Conservation (phyloP, 1,284 basidiomycete genomes). For the Boletus semigastroideus region DNA sequence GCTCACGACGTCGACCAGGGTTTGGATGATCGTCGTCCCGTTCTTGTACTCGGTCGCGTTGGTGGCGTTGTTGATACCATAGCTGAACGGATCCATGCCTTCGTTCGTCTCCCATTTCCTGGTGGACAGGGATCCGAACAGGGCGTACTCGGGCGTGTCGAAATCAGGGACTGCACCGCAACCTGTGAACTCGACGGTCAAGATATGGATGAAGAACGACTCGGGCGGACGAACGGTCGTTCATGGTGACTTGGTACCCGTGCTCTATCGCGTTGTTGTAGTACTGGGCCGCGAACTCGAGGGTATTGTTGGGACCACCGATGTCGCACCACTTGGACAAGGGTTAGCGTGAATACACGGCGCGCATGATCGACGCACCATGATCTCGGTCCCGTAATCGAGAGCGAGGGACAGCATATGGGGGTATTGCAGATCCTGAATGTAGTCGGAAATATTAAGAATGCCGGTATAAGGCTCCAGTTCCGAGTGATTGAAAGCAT, state of each 20-base stretch:
- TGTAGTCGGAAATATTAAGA: conserved; percentile 48
- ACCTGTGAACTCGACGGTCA: conserved; percentile 26
- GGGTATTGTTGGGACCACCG: conserved; percentile 51
- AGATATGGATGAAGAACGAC: not conserved
- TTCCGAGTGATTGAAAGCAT: conserved; percentile 48
- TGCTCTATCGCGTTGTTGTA: conserved; percentile 48
- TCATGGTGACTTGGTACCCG: conserved; percentile 55
- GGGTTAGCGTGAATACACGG: not conserved
- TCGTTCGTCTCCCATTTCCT: conserved; percentile 58
- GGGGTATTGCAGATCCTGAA: conserved; percentile 52
- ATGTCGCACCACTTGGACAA: conserved; percentile 53
- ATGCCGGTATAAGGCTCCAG: conserved; percentile 56
- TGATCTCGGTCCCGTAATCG: conserved; percentile 54
- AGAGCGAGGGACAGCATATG: conserved; percentile 56
- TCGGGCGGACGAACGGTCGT: conserved; percentile 44
- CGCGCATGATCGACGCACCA: conserved; percentile 37
- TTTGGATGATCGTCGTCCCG: conserved; percentile 48
- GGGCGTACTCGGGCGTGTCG: conserved; percentile 58
- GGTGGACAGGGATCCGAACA: conserved; percentile 49
- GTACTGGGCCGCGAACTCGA: conserved; percentile 50
- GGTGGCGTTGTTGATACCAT: conserved; percentile 45
- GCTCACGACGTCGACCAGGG: conserved; percentile 53
- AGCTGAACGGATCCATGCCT: conserved; percentile 50
- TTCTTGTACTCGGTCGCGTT: conserved; percentile 48
- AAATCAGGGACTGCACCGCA: conserved; percentile 49